Evolutionary conservation across 2,329 filamentous ascomycete genomes (phyloP), one percentile per base, ranked within the genome.

Genomic region (Lachnellula arida): DNA sequence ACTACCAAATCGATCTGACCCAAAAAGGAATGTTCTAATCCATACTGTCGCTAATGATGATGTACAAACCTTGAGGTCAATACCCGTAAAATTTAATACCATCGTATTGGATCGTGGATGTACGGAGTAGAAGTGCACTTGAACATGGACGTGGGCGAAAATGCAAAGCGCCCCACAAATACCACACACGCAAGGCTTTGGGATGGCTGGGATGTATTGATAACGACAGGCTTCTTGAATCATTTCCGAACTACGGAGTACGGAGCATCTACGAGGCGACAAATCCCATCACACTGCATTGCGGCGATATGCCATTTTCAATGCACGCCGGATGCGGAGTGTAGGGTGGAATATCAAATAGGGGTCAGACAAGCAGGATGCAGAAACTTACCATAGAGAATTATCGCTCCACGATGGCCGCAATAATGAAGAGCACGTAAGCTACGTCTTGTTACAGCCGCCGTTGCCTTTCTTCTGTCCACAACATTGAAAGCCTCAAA

Each of bases 221-320:
- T 19, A 46, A 37, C 47, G 22, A 25, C 47, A 43, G 49, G 42
- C 42, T 52, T 7, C 50, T 23, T 54, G 43, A 53, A 57, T 62
- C 60, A 62, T 62, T 39, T 60, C 60, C 58, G 60, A 56, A 49
- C 43, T 43, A 5, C 9, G 11, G 11, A 37, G 11, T 6, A 5
- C 9, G 11, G 11, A 37, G 11, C 2, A 50, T 43, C 52, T 52
- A 60, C 43, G 46, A 55, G 42, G 39, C 32, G 40, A 46, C 48
- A 34, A 22, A n/a, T 35, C 54, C 46, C 46, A 53, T 56, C 44
- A 56, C 44, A 53, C 48, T 28, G 42, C 42, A 49, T 51, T 34
- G 49, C 49, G 34, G 54, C 49, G 49, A 52, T 47, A 48, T 48
- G 14, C 28, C 28, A 32, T 32, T 32, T 32, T 12, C 28, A 32